Percentiles rank a stretch among this genome's conserved stretches.
Conservation (phyloP, 768 basidiomycete genomes). For the Nidularia pulvinata region DNA sequence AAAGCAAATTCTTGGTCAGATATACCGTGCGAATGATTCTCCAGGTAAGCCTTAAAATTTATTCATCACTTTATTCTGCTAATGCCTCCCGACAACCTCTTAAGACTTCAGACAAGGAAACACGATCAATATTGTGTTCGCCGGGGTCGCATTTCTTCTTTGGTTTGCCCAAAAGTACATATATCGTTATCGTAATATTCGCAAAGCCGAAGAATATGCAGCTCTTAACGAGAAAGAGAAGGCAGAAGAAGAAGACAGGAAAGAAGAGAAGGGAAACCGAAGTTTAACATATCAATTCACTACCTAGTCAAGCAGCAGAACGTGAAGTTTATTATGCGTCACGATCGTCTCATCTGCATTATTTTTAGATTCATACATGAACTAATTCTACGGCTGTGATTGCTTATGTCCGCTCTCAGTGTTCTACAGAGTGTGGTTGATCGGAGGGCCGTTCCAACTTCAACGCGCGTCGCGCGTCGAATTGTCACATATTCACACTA, state of each 20-base stretch:
- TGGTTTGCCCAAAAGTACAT: conserved; percentile 30
- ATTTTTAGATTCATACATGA: too few relatives aligned
- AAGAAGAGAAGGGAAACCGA: conserved; percentile 26
- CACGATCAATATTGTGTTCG: conserved; percentile 32
- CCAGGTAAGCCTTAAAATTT: conserved; percentile 18
- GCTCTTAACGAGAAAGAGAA: conserved; percentile 18
- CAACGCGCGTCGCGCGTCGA: too few relatives aligned
- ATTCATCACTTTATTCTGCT: not conserved
- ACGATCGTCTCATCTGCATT: too few relatives aligned
- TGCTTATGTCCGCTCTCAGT: too few relatives aligned
- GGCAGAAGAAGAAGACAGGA: conserved; percentile 17
- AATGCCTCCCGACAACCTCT: not conserved
- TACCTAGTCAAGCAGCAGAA: conserved; percentile 6
- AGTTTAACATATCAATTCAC: conserved; percentile 30
- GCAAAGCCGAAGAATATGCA: conserved; percentile 13
- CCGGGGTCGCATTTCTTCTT: conserved; percentile 21
- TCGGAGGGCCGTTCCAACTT: too few relatives aligned
- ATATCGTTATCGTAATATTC: conserved; percentile 21
- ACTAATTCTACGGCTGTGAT: too few relatives aligned
- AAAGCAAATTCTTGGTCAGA: conserved; percentile 7
- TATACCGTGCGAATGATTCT: conserved; percentile 33
- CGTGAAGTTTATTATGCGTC: too few relatives aligned
- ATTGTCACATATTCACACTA: too few relatives aligned
- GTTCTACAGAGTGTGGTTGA: too few relatives aligned
- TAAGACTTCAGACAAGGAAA: conserved; percentile 31